A percentile compares a stretch with the other conserved stretches of the same genome.
Conservation (phyloP, 305 asterid species). For the Solanum hybrid region DNA sequence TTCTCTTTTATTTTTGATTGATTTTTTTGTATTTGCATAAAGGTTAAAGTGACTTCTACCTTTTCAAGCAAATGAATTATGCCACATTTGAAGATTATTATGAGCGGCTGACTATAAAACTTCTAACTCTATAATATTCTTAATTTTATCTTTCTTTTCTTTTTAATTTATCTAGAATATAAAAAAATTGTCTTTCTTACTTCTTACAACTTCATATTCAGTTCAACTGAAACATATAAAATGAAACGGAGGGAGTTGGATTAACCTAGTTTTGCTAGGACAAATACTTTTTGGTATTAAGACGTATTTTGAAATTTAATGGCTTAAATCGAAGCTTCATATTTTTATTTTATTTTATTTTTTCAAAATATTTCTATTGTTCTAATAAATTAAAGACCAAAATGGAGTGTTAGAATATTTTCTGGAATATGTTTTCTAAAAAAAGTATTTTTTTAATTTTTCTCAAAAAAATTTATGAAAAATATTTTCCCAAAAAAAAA, state of each 20-base stretch:
- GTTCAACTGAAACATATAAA: neutral
- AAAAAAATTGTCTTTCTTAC: neutral
- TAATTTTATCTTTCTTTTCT: neutral
- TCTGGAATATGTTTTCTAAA: accelerated
- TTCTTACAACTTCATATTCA: neutral
- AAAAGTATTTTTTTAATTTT: too few relatives aligned
- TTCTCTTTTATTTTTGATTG: neutral
- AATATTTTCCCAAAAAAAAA: too few relatives aligned
- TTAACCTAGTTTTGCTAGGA: neutral
- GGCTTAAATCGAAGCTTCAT: neutral
- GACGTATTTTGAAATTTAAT: neutral
- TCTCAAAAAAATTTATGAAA: too few relatives aligned
- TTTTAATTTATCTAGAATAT: neutral
- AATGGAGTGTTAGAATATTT: neutral
- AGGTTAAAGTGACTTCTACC: neutral
- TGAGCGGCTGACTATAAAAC: neutral
- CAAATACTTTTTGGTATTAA: neutral
- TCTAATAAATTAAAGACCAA: neutral
- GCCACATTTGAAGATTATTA: neutral
- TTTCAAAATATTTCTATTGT: neutral
- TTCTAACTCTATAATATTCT: neutral
- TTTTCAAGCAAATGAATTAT: neutral
- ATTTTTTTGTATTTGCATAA: neutral
- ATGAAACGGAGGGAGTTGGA: neutral
- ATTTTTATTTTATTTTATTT: too few relatives aligned